Percentiles rank a stretch among this genome's conserved stretches.
These are phyloP conservation scores for Thamnidium elegans DNA, from an alignment of 192 early-diverging fungal species.

Conservation along the genomic window DNA sequence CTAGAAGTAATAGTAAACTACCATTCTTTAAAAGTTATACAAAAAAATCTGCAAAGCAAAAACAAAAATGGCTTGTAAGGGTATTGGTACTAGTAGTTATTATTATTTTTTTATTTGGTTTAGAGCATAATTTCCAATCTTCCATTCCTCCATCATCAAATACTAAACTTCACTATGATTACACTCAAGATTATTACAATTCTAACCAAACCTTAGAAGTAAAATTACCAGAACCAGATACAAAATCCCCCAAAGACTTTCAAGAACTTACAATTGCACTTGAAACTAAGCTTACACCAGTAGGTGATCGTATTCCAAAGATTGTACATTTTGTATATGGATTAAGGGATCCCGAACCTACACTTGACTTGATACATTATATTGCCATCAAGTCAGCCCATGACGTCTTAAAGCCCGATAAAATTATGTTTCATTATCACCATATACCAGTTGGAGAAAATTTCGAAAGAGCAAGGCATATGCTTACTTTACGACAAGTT, in stretches of 20 bases:
- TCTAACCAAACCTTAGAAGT: neutral
- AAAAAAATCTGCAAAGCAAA: neutral
- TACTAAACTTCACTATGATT: too few relatives aligned
- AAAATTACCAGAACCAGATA: neutral
- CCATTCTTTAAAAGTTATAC: neutral
- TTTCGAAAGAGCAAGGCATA: constrained; percentile 34
- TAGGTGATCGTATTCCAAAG: constrained; percentile 35
- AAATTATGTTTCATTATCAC: constrained; percentile 47
- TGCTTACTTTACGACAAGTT: constrained; percentile 33
- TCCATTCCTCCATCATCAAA: too few relatives aligned
- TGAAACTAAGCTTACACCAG: neutral
- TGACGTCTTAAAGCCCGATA: constrained; percentile 38
- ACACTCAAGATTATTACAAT: too few relatives aligned
- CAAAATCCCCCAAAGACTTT: neutral
- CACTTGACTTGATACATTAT: constrained; percentile 45
- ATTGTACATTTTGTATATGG: constrained; percentile 52
- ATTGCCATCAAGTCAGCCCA: constrained; percentile 50
- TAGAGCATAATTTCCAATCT: too few relatives aligned
- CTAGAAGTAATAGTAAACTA: neutral
- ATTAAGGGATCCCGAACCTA: constrained; percentile 31
- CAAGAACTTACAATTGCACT: constrained; percentile 8
- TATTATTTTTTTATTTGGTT: too few relatives aligned
- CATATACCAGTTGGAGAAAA: constrained; percentile 37
- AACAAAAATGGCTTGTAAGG: neutral
- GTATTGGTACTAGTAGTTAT: neutral